Conservation (phyloP, 768 basidiomycete genomes). For the Suillus spraguei region DNA sequence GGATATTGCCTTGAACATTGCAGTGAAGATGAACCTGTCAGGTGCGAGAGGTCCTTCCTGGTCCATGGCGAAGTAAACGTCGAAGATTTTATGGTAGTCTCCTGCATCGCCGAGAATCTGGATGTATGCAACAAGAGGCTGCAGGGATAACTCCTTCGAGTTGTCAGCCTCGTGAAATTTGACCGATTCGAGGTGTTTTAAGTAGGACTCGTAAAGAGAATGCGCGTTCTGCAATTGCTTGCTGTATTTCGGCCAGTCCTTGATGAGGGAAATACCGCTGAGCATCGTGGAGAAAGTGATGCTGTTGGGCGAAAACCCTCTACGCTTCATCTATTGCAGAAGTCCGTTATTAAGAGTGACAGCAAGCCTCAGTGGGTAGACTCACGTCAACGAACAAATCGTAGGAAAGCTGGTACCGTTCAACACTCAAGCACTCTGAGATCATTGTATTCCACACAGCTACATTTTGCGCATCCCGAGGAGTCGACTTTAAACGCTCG, state of each 20-base stretch:
- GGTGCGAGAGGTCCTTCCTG: slow-evolving; percentile 64
- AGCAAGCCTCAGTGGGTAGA: slow-evolving; percentile 18
- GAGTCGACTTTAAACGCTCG: slow-evolving; percentile 64
- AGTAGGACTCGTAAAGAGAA: slow-evolving; percentile 60
- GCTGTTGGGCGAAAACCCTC: slow-evolving; percentile 70
- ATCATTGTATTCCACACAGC: slow-evolving; percentile 83
- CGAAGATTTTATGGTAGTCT: slow-evolving; percentile 68
- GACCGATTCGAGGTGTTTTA: slow-evolving; percentile 50
- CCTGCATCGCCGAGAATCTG: slow-evolving; percentile 63
- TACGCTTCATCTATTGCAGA: slow-evolving; percentile 73
- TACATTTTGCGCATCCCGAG: slow-evolving; percentile 73
- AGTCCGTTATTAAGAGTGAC: slow-evolving; percentile 8
- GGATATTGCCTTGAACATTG: slow-evolving; percentile 59
- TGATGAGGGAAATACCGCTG: slow-evolving; percentile 60
- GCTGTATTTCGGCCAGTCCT: slow-evolving; percentile 57
- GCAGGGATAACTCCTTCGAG: slow-evolving; percentile 45
- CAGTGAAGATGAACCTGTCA: slow-evolving; percentile 60
- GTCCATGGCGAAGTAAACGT: slow-evolving; percentile 72
- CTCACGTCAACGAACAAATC: slow-evolving; percentile 71
- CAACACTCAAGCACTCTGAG: slow-evolving; percentile 58
- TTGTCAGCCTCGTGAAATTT: slow-evolving; percentile 50
- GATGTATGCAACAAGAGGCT: slow-evolving; percentile 63
- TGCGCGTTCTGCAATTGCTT: slow-evolving; percentile 67
- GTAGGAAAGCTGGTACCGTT: slow-evolving; percentile 61
- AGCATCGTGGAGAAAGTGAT: slow-evolving; percentile 75